Evolutionary conservation across 768 basidiomycete species (phyloP), one percentile per base, ranked within the genome.

Genomic region (Rhizopogon roseolus): DNA sequence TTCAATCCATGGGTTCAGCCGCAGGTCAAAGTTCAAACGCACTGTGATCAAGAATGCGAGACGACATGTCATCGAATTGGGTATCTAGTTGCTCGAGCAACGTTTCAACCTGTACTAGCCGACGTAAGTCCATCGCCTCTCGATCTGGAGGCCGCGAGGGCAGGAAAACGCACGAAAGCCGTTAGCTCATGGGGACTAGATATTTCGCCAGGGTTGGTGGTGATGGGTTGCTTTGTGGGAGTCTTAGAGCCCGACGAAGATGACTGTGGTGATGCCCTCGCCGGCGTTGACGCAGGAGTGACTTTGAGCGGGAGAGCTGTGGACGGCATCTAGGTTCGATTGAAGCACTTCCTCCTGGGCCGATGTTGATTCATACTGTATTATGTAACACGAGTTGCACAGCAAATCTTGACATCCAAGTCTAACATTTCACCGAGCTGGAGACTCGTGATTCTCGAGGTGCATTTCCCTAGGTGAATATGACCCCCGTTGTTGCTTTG

Each of bases 171-270:
- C 66, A 97, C 94, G 71, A 94, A 97, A 19, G 92, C 92, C 29
- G 94, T 96, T 59, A 97, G 71, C 67, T 97, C 94, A 66, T 95
- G 93, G 1, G 94, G 94, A 63, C 90, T 93, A 2, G 93, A 92
- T 36, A 92, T 92, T 60, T 93, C 90, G 54, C 75, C 75, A 0
- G 77, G 69, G 58, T 62, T 69, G 36, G 70, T 54, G 54, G 64
- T 64, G 22, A 70, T 54, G 0, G 62, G 54, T 50, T 75, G 76
- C 58, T 78, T 81, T 52, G 79, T 75, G 25, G 81, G 80, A n/a
- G 80, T 82, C 62, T 55, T 60, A 29, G 58, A 41, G 43, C 52
- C 58, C 22, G 65, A 56, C 52, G 64, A 55, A 48, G 38, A 55
- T 1, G 67, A 56, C 14, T 53, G 39, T 22, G 61, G 42, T 8